Evolutionary conservation across 2,329 filamentous ascomycete species (phyloP).

Genomic region (Fusarium sp.): DNA sequence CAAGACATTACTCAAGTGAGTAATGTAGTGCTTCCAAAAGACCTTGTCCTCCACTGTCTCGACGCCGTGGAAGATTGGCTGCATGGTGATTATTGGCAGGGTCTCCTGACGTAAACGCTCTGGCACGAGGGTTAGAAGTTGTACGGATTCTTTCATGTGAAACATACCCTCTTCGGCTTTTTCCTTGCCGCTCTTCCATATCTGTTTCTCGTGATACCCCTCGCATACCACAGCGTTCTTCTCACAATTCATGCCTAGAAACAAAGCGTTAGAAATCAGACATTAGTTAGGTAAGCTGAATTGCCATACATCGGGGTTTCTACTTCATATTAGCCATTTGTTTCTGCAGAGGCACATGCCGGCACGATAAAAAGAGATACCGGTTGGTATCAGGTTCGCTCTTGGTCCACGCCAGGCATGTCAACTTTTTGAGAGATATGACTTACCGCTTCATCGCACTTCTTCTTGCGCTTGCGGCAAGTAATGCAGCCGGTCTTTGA

Average conservation of each 20-base stretch:
- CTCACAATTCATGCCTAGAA: constrained; percentile 83
- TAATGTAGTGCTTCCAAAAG: constrained; percentile 87
- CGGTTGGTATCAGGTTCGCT: background rate
- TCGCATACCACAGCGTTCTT: constrained; percentile 95
- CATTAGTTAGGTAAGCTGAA: background rate
- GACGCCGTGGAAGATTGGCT: constrained; percentile 81
- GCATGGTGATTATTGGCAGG: constrained; percentile 68
- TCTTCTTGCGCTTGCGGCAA: constrained; percentile 78
- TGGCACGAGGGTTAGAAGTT: constrained; percentile 48
- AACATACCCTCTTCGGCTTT: constrained; percentile 75
- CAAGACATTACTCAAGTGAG: constrained; percentile 81
- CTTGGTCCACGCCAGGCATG: background rate
- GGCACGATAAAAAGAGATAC: background rate
- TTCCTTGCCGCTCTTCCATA: constrained; percentile 89
- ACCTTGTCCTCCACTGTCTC: constrained; percentile 84
- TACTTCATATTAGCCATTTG: constrained; percentile 18
- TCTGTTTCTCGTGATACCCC: constrained; percentile 86
- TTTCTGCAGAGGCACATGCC: background rate
- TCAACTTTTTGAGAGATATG: background rate
- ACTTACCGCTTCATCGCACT: constrained; percentile 72
- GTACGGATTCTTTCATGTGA: no score
- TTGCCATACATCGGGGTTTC: constrained; percentile 62
- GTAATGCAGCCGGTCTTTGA: constrained; percentile 79
- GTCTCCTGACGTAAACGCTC: constrained; percentile 64
- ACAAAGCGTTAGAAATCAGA: constrained; percentile 38